A percentile compares a stretch with the other conserved stretches of the same genome.
Conservation (phyloP, 768 basidiomycete species). For the Boletus eberwhitei region DNA sequence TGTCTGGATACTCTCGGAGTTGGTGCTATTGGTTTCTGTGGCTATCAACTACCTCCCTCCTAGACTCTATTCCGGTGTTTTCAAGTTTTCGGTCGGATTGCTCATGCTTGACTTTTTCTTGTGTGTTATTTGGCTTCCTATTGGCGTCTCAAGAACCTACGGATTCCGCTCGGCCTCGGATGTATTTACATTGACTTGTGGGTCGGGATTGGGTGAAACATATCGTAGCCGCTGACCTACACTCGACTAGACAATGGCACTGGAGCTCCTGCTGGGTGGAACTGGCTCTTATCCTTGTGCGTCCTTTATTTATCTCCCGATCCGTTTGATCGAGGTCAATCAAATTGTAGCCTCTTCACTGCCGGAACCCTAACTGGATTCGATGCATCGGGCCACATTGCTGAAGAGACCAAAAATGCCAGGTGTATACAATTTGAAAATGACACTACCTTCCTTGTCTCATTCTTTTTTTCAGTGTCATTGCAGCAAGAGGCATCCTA, state of each 20-base stretch:
- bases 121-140: conserved; percentile 88
- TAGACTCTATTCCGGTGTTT: conserved; percentile 66
- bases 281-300: conserved; percentile 86
- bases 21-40: conserved; percentile 63
- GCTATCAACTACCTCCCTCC: conserved; percentile 86
- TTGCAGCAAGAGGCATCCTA: conserved; percentile 81
- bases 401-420: conserved; percentile 86
- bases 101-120: conserved; percentile 87
- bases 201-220: conserved; percentile 35
- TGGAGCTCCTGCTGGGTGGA: conserved; percentile 83
- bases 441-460: not conserved
- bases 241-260: conserved; percentile 74
- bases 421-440: conserved; percentile 35
- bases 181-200: conserved; percentile 80
- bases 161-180: conserved; percentile 83
- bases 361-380: conserved; percentile 89
- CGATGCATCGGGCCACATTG: conserved; percentile 84
- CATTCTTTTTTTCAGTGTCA: conserved; percentile 43
- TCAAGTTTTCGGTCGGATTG: conserved; percentile 69
- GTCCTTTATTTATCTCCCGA: conserved; percentile 17
- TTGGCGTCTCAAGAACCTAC: conserved; percentile 85
- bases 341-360: conserved; percentile 81
- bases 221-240: not conserved
- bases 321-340: conserved; percentile 30
- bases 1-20: conserved; percentile 81